Base-by-base conservation (phyloP, 2,329 filamentous ascomycete genomes). In the Fusarium sambucinum region DNA sequence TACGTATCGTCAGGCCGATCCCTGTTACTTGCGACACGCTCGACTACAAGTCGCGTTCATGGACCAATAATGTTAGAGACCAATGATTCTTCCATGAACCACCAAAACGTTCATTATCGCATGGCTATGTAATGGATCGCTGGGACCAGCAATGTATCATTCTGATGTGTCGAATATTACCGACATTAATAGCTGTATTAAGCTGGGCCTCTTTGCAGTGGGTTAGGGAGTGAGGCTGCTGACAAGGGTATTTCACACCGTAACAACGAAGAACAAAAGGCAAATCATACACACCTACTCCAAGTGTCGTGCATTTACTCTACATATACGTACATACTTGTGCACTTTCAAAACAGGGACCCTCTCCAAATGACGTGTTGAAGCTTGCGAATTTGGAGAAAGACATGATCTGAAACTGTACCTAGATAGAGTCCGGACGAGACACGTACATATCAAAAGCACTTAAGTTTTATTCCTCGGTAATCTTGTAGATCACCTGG, bases 11-110 rank as follows among this genome's bases (percentile, higher is more conserved):
- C 38, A 35, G 50, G 46, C 37, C 44, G 21, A 64, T 55, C 65
- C 66, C 54, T 70, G 66, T 32, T 55, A 30, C 41, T 48, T 46
- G 55, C 46, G 46, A 44, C 58, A 55, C 33, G 61, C 56, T 41
- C 21, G 35, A n/a, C 44, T 40, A 19, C 21, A 44, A 69, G 59
- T 27, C 37, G 30, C 37, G 47, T 53, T 48, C 30, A 48, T n/a
- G 30, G 48, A 45, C 61, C 61, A 69, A 69, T 69, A 42, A 44
- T 45, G 41, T 46, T 48, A 40, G 35, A 66, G 56, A 46, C 41
- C 25, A 63, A 48, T 33, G 56, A 40, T 37, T 40, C 9, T 51
- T 27, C 32, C 32, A 52, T 17, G 45, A 55, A 48, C 54, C 46
- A 37, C 47, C 47, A 55, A 45, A 60, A 60, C 60, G 25, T 56